Conservation (phyloP, 805 yeast genomes). For the Wickerhamomyces strasburgensis region DNA sequence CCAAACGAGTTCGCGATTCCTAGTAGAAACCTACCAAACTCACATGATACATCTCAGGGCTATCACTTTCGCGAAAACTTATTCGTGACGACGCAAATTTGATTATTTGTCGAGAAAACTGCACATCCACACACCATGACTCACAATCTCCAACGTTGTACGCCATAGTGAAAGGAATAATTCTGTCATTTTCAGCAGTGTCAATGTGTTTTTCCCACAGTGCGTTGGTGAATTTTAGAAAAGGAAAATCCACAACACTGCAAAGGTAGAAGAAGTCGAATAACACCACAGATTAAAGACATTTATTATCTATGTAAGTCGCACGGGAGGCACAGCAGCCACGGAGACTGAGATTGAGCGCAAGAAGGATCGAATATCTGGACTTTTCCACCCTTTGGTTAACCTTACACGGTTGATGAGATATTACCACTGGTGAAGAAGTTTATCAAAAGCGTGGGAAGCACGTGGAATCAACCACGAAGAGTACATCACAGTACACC, state of each 20-base stretch:
- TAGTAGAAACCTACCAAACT: constrained; percentile 7
- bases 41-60: constrained; percentile 12
- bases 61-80: not conserved
- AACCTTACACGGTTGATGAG: too few relatives aligned
- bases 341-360: too few relatives aligned
- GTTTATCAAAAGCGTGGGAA: too few relatives aligned
- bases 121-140: too few relatives aligned
- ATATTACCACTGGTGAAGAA: too few relatives aligned
- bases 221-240: not conserved
- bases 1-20: constrained; percentile 13
- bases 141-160: too few relatives aligned
- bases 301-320: not conserved
- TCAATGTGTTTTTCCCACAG: not conserved
- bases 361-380: too few relatives aligned
- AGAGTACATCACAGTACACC: too few relatives aligned
- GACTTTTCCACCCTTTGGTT: too few relatives aligned
- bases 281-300: not conserved
- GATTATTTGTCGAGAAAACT: constrained; percentile 1
- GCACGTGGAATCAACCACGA: too few relatives aligned
- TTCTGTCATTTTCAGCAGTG: not conserved
- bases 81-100: constrained; percentile 21
- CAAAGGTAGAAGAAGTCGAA: not conserved
- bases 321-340: not conserved
- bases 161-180: not conserved
- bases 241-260: not conserved